Conservation (phyloP, 1,139 yeast genomes). For the Blastobotrys petasosporus region DNA sequence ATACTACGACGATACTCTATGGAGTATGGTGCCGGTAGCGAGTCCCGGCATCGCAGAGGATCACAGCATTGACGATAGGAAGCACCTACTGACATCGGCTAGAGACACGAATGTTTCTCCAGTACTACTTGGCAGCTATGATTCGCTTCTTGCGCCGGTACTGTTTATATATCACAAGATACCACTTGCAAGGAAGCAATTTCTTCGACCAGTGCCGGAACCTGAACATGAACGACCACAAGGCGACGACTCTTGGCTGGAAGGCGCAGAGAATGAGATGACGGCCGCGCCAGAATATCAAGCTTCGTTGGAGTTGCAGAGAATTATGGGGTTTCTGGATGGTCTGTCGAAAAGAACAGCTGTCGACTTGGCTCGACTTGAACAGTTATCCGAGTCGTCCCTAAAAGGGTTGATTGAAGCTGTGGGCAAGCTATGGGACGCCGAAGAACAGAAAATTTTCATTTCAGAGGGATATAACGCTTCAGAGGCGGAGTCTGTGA, state of each 20-base stretch:
- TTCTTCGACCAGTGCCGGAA: slow-evolving; percentile 21
- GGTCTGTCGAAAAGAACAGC: slow-evolving; percentile 29
- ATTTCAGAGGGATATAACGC: slow-evolving; percentile 1
- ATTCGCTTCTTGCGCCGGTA: slow-evolving; percentile 37
- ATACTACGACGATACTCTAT: slow-evolving; percentile 22
- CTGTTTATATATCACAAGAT: slow-evolving; percentile 41
- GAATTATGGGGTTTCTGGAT: slow-evolving; percentile 41
- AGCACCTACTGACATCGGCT: not conserved
- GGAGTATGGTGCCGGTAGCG: slow-evolving; percentile 26
- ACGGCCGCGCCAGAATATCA: slow-evolving; percentile 19
- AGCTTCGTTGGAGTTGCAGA: slow-evolving; percentile 37
- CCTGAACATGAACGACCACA: too few species aligned
- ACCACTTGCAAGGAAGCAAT: slow-evolving; percentile 36
- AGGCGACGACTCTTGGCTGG: slow-evolving; percentile 12
- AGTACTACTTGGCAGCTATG: slow-evolving; percentile 34
- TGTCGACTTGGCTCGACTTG: slow-evolving; percentile 1
- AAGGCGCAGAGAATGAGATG: slow-evolving; percentile 24
- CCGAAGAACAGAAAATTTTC: not conserved
- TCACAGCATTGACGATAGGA: not conserved
- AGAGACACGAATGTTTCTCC: slow-evolving; percentile 25
- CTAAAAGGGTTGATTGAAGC: not conserved
- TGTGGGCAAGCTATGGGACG: not conserved
- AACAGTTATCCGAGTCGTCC: slow-evolving; percentile 16
- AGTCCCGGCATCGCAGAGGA: not conserved
- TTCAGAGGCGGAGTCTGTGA: not conserved